A percentile compares a stretch with the other conserved stretches of the same genome.
These are phyloP conservation scores for Hypoxylon sp. DNA, from an alignment of 2,329 filamentous ascomycete genomes.

Conservation along the genomic window DNA sequence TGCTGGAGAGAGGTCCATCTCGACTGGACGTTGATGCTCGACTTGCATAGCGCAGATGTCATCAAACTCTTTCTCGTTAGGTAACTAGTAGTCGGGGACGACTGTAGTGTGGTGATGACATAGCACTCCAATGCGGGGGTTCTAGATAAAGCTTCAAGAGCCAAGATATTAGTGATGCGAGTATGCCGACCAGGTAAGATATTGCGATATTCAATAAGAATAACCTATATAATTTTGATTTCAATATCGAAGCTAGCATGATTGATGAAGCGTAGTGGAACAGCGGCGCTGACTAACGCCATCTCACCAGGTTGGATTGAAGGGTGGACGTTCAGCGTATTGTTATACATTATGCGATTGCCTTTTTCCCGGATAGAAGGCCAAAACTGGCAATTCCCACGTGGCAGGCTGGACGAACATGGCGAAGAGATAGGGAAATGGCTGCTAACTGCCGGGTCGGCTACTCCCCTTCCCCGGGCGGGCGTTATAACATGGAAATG, in stretches of 20 bases:
- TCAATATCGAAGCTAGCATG: constrained; percentile 4
- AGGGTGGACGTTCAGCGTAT: not conserved
- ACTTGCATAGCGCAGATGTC: constrained; percentile 50
- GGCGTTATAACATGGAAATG: constrained; percentile 20
- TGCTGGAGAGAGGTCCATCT: constrained; percentile 39
- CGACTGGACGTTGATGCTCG: constrained; percentile 43
- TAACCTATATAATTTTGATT: constrained; percentile 10
- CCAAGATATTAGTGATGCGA: constrained; percentile 24
- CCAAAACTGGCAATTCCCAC: constrained; percentile 39
- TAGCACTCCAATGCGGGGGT: constrained; percentile 46
- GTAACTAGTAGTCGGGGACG: constrained; percentile 43
- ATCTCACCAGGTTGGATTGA: not conserved
- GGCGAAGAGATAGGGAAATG: constrained; percentile 31
- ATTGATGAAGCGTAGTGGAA: not conserved
- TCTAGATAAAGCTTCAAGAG: constrained; percentile 47
- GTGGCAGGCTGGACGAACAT: constrained; percentile 38
- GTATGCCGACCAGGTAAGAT: constrained; percentile 19
- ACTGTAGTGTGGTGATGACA: constrained; percentile 45
- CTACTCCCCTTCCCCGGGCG: constrained; percentile 28
- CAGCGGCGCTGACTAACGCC: not conserved
- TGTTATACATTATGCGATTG: constrained; percentile 23
- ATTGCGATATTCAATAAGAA: constrained; percentile 14
- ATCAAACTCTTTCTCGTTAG: constrained; percentile 46
- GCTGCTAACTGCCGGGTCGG: constrained; percentile 38
- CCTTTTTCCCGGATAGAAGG: constrained; percentile 16